Evolutionary conservation across 805 yeast genomes (phyloP), one percentile per base, ranked within the genome.

Genomic region (Wickerhamomyces ciferrii): DNA sequence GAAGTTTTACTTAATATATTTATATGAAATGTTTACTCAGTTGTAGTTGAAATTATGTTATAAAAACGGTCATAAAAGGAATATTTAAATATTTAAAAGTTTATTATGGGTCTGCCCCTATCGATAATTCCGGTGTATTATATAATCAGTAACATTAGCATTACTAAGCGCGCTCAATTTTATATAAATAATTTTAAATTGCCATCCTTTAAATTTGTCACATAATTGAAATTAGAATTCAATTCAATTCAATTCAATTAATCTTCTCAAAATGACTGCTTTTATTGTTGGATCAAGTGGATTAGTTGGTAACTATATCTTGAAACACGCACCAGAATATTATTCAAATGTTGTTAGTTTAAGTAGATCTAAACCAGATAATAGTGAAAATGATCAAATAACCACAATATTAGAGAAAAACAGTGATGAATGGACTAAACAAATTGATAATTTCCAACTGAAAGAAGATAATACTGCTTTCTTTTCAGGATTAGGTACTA

Each of bases 221-320:
- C 4, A 7, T 9, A 27, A 10, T 24, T 27, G 31, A 8, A 14
- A 8, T 14, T 8, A 27, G 31, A 27, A 31, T 15, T 31, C 18
- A 4, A 24, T 24, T 24, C 27, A 24, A 24, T 24, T 24, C 6
- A 24, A n/a, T n/a, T n/a, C 31, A 27, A 14, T 27, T 27, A 27
- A 10, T 8, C 31, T 8, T 4, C 11, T 7, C 14, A 13, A 10
- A 27, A 27, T 27, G 31, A 8, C 55, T 34, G 64, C 66, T 14
- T 65, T 76, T 39, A 56, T 74, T 15, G 62, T 87, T 39, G 96
- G 96, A 2, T 75, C 90, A 25, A 88, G 96, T 1, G 96, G 96
- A 2, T 66, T 87, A 19, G 83, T 84, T 46, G 97, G 96, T 9
- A 54, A 70, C 21, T 72, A 68, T 21, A 73, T 87, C 48, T 59